A percentile compares a stretch with the other conserved stretches of the same genome.
phyloP scores from a whole-genome alignment of 2,329 filamentous ascomycete species.

The Aschersonia sp. region DNA sequence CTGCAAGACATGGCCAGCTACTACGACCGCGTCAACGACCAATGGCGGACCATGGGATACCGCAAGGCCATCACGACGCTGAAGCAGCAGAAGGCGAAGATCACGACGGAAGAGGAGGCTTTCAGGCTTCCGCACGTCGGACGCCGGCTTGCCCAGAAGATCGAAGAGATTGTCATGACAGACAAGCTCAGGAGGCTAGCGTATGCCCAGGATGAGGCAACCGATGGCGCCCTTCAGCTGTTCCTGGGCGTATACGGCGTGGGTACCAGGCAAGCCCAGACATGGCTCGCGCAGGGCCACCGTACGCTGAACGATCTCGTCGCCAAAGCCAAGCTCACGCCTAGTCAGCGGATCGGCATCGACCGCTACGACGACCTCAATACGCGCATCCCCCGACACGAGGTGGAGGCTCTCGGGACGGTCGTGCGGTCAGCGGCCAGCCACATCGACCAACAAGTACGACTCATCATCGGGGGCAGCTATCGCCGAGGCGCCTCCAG shows the following conservation, averaged over 20 bases:
- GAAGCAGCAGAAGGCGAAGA: slow-evolving; percentile 45
- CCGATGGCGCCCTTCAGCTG: slow-evolving; percentile 47
- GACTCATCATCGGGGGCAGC: slow-evolving; percentile 68
- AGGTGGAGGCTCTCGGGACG: slow-evolving; percentile 56
- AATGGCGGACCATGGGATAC: slow-evolving; percentile 65
- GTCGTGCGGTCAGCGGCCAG: slow-evolving; percentile 47
- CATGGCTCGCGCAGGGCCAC: slow-evolving; percentile 65
- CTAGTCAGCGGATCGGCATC: slow-evolving; percentile 61
- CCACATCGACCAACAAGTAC: slow-evolving; percentile 45
- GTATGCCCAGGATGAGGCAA: slow-evolving; percentile 50
- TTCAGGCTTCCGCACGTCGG: slow-evolving; percentile 55
- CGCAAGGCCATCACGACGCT: slow-evolving; percentile 64
- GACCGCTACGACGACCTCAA: slow-evolving; percentile 71
- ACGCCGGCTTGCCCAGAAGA: slow-evolving; percentile 61
- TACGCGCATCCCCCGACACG: slow-evolving; percentile 59
- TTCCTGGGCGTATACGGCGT: slow-evolving; percentile 75
- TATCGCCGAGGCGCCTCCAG: slow-evolving; percentile 65
- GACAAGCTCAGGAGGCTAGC: slow-evolving; percentile 59
- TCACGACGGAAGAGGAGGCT: slow-evolving; percentile 59
- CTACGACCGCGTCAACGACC: slow-evolving; percentile 61
- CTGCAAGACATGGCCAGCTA: slow-evolving; percentile 67
- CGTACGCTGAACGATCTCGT: slow-evolving; percentile 60
- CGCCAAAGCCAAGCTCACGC: slow-evolving; percentile 45
- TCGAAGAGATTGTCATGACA: slow-evolving; percentile 76
- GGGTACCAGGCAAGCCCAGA: slow-evolving; percentile 53